Evolutionary conservation across 192 early-diverging fungal species (phyloP), one percentile per base, ranked within the genome.

Genomic region (Jimgerdemannia lactiflua): DNA sequence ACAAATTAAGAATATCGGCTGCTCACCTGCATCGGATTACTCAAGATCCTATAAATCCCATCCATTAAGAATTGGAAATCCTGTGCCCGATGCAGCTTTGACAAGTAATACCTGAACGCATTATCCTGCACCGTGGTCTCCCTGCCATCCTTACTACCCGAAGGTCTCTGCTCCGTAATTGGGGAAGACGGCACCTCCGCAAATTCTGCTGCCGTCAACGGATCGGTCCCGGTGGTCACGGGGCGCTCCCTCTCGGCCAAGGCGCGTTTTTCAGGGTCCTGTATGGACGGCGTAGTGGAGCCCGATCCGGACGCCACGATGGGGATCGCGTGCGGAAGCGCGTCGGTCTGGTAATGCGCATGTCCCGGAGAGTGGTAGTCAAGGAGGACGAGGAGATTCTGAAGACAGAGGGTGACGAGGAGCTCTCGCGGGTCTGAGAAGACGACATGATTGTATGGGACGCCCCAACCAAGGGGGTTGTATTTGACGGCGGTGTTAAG

Each of bases 401-500:
- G 95, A 43, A 95, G 74, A 64, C 89, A 90, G 20, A 92, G 70
- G n/a, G 90, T 83, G 10, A 94, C 91, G 4, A 95, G 84, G 29
- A 89, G 84, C 71, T 98, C 95, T 14, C 86, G 79, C 0, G 91
- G 84, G 74, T 96, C 92, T 9, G 87, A 84, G 65, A 92, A 89
- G 49, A 95, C 68, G 4, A 95, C 84, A 79, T 95, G 94, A 74
- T 95, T 95, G 81, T 97, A 98, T 49, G 95, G 95, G 10, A 94
- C 84, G 4, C 89, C 91, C 95, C 95, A 97, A 40, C 95, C 95
- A 11, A 92, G 85, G 4, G 93, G 92, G 75, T 95, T 92, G 77
- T 96, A 95, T 59, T 90, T 90, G 4, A 92, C 79, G 3, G 89
- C 89, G 1, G 95, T 96, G 75, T 98, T 98, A 64, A 96, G 75